Evolutionary conservation across 305 asterid species (phyloP).

Genomic region (Fraxinus platypoda): DNA sequence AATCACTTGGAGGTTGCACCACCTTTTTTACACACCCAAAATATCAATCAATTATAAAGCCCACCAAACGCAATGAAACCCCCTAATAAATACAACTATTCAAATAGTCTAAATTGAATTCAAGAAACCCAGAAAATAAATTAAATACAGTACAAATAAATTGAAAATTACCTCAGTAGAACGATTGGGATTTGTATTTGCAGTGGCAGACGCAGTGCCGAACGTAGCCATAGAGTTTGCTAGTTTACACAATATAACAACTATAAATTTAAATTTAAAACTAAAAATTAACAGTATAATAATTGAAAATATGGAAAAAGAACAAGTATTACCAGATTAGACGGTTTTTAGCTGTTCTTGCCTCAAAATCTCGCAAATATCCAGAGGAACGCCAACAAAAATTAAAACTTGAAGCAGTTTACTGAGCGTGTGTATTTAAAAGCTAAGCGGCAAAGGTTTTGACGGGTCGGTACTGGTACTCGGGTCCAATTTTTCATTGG

Average conservation of each 20-base stretch:
- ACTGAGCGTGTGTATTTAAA: too few species aligned
- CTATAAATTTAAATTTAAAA: not conserved
- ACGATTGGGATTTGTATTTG: conserved; percentile 37
- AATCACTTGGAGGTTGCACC: conserved; percentile 52
- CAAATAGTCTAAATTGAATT: not conserved
- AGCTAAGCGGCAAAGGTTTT: not conserved
- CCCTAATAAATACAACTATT: not conserved
- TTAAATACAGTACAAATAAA: not conserved
- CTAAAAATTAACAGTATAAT: not conserved
- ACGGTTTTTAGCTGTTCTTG: not conserved
- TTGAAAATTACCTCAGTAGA: conserved; percentile 34
- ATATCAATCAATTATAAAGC: not conserved
- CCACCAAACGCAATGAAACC: not conserved
- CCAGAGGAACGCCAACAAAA: not conserved
- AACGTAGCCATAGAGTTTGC: conserved; percentile 31
- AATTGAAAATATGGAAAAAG: not conserved
- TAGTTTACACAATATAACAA: not conserved
- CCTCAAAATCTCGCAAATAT: not conserved
- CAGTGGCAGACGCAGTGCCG: conserved; percentile 21
- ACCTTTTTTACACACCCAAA: conserved; percentile 36
- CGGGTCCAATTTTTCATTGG: not conserved
- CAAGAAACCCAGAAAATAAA: not conserved
- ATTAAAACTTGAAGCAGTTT: not conserved
- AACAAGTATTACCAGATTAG: not conserved
- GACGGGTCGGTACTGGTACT: not conserved